phyloP scores from a whole-genome alignment of 1,139 yeast species.

The Lodderomyces jiufengensis region DNA sequence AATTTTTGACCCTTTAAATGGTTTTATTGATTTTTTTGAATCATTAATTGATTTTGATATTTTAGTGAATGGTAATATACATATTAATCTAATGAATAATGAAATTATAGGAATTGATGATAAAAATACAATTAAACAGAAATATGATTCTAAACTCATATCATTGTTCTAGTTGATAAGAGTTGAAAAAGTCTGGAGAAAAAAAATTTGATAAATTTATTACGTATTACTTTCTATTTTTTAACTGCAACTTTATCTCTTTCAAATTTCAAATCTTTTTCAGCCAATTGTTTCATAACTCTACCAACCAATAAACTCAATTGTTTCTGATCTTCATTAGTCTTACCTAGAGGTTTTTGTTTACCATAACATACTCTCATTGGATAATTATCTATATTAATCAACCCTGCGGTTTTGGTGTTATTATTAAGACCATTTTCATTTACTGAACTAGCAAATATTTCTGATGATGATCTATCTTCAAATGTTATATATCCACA shows the following conservation, averaged over 20 bases:
- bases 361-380: conserved; percentile 67
- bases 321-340: conserved; percentile 47
- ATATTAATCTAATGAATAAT: conserved; percentile 12
- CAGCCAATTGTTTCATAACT: conserved; percentile 54
- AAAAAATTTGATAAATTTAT: too few species aligned
- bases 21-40: conserved; percentile 3
- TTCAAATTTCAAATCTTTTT: conserved; percentile 24
- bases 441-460: conserved; percentile 40
- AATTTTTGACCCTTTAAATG: conserved; percentile 23
- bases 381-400: conserved; percentile 37
- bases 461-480: conserved; percentile 50
- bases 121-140: conserved; percentile 3
- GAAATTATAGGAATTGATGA: conserved; percentile 3
- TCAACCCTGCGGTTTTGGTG: conserved; percentile 31
- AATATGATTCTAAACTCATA: conserved; percentile 5
- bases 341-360: conserved; percentile 45
- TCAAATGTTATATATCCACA: conserved; percentile 63
- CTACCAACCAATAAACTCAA: conserved; percentile 54
- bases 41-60: conserved; percentile 7
- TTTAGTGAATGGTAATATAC: conserved; percentile 26
- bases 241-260: not conserved
- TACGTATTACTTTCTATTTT: too few species aligned
- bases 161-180: conserved; percentile 1
- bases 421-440: conserved; percentile 27
- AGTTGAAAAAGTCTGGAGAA: not conserved